Evolutionary conservation across 495 filamentous ascomycete species (phyloP).

Genomic region (Aspergillus nanangensis): DNA sequence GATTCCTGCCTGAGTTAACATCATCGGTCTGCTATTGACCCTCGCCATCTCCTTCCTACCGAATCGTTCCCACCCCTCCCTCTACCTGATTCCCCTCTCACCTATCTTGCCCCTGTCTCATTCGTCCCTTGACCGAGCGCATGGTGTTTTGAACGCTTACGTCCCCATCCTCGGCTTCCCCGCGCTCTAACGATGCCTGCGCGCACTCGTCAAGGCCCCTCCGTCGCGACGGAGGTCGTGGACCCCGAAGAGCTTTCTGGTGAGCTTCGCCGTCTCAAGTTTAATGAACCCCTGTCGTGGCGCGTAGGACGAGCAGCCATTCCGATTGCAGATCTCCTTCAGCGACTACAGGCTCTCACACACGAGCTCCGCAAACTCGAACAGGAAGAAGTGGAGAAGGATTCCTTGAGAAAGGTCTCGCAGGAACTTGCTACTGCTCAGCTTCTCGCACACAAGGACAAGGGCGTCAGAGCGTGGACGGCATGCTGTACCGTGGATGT

Average conservation of each 20-base stretch:
- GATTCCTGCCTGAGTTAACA: too few species aligned
- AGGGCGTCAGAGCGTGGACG: conserved; percentile 83
- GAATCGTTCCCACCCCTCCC: too few species aligned
- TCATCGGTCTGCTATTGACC: too few species aligned
- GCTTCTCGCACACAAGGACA: conserved; percentile 84
- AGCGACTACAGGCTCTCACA: conserved; percentile 71
- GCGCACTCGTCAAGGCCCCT: conserved; percentile 44
- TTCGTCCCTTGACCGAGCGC: conserved; percentile 3
- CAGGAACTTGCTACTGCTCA: conserved; percentile 83
- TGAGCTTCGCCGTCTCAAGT: conserved; percentile 45
- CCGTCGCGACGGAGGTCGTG: conserved; percentile 31
- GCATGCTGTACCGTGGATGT: conserved; percentile 92
- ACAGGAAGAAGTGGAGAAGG: conserved; percentile 78
- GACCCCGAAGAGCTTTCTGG: conserved; percentile 24
- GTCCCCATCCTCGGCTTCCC: conserved; percentile 17
- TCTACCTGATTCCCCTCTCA: conserved; percentile 4
- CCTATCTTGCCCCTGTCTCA: not conserved
- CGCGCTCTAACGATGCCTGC: conserved; percentile 40
- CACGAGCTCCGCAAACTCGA: conserved; percentile 83
- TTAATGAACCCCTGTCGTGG: conserved; percentile 89
- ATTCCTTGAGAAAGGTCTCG: conserved; percentile 77
- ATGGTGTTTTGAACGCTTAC: conserved; percentile 16
- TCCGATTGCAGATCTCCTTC: conserved; percentile 72
- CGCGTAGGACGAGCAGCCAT: conserved; percentile 83
- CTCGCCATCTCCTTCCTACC: too few species aligned